Evolutionary conservation across 306 rosid genomes (phyloP), one percentile per base, ranked within the genome.

Genomic region (Abrus pulchellus): DNA sequence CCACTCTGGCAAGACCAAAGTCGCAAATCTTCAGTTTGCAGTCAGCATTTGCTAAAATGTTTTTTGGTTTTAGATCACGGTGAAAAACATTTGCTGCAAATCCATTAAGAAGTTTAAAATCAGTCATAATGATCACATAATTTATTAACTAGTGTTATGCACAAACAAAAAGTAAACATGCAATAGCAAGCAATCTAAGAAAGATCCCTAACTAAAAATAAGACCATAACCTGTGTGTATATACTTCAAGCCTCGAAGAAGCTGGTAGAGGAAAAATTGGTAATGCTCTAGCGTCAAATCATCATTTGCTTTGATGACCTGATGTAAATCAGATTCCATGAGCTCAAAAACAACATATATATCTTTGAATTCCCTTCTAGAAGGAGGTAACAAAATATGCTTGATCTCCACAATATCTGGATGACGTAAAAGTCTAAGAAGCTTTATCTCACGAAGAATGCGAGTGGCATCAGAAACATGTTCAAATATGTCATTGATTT

Each of bases 271-370:
- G 84, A 96, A 96, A 92, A 96, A 96, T 86, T 96, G 99, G 87
- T 93, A 93, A 83, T 93, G 98, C 80, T 96, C 99, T 32, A 92
- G 99, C 12, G 99, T 96, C 87, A 96, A 91, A 85, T 96, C 99
- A 68, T 96, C 99, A 79, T 96, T 96, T 70, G 99, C 99, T 89
- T 96, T 96, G 83, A 96, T 96, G 84, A 96, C 99, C 86, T 96
- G 99, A 86, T 96, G 99, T 70, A 96, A 77, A 87, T 96, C 99
- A 85, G 99, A 96, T 85, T 96, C 99, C 99, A 96, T 96, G 76
- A 96, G 98, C 84, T 96, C 99, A 75, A 96, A 96, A 44, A 96
- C 99, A 68, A 96, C 99, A 83, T 93, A 96, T 79, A 96, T 96
- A 85, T 96, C 99, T 87, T 90, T 96, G 87, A 93, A 96, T 85